A percentile compares a stretch with the other conserved stretches of the same genome.
phyloP scores from a whole-genome alignment of 495 filamentous ascomycete genomes.

The Glarea lozoyensis region DNA sequence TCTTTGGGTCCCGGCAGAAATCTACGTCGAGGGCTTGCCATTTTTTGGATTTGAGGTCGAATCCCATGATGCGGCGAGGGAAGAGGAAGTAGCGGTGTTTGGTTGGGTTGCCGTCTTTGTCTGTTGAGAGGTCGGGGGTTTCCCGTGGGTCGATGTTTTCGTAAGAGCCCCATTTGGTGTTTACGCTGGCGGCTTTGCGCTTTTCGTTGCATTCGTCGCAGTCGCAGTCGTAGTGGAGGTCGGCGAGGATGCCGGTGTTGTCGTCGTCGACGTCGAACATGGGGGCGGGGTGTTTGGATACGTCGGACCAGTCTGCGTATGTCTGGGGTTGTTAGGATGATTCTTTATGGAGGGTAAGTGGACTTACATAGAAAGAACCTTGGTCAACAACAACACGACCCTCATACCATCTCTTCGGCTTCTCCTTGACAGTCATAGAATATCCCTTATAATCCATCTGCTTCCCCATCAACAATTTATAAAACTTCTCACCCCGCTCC shows the following conservation, averaged over 20 bases:
- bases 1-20: background rate
- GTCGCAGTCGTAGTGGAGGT: background rate
- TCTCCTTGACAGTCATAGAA: background rate
- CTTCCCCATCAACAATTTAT: background rate
- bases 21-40: slow-evolving; percentile 4
- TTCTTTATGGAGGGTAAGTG: no score
- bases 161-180: slow-evolving; percentile 1
- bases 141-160: background rate
- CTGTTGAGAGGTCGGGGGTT: background rate
- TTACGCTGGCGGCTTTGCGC: background rate
- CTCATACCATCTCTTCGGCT: background rate
- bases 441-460: slow-evolving; percentile 5
- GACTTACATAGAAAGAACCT: background rate
- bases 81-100: slow-evolving; percentile 4
- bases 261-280: slow-evolving; percentile 2
- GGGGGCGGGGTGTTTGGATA: no score
- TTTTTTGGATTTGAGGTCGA: slow-evolving; percentile 5
- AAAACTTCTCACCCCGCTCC: slow-evolving; percentile 1
- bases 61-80: background rate
- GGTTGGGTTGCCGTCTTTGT: background rate
- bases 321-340: no score
- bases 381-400: background rate
- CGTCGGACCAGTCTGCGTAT: no score
- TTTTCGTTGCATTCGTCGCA: background rate
- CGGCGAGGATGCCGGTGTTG: background rate